Conservation (phyloP, 495 filamentous ascomycete species). For the Xylaria nigripes region DNA sequence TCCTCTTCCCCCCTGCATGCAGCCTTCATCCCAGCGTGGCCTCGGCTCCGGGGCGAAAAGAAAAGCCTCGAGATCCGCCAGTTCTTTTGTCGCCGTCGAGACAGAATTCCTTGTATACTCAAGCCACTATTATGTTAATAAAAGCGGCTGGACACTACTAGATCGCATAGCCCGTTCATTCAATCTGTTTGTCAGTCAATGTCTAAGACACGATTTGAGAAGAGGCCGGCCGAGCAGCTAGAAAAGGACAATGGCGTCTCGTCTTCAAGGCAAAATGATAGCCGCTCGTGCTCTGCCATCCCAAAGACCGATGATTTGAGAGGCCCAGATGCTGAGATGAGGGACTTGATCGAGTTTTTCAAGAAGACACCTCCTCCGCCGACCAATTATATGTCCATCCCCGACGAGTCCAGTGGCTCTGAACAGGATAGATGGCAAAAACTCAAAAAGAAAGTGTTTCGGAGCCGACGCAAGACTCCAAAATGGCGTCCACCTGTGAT, state of each 20-base stretch:
- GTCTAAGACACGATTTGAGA: neutral
- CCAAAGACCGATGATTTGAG: neutral
- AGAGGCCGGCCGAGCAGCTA: neutral
- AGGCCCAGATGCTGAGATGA: slow-evolving; percentile 3
- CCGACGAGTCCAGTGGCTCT: slow-evolving; percentile 19
- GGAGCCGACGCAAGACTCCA: slow-evolving; percentile 16
- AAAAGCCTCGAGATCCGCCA: neutral
- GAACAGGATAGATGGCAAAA: slow-evolving; percentile 19
- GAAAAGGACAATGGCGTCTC: neutral
- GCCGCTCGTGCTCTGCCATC: neutral
- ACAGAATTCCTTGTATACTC: too few relatives aligned
- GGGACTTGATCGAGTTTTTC: slow-evolving; percentile 35
- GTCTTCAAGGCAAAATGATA: neutral
- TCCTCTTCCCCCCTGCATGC: neutral
- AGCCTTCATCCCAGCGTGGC: neutral
- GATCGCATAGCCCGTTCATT: neutral
- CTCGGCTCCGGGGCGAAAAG: neutral
- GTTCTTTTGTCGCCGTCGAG: neutral
- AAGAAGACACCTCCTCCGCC: slow-evolving; percentile 35
- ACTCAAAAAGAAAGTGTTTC: slow-evolving; percentile 19
- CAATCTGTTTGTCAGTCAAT: neutral
- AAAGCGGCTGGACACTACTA: too few relatives aligned
- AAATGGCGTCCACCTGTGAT: slow-evolving; percentile 22
- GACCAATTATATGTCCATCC: slow-evolving; percentile 33
- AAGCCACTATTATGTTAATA: too few relatives aligned